Percentiles rank a stretch among this genome's conserved stretches.
Conservation (phyloP, 2,329 filamentous ascomycete genomes). For the Pseudopithomyces maydicus region DNA sequence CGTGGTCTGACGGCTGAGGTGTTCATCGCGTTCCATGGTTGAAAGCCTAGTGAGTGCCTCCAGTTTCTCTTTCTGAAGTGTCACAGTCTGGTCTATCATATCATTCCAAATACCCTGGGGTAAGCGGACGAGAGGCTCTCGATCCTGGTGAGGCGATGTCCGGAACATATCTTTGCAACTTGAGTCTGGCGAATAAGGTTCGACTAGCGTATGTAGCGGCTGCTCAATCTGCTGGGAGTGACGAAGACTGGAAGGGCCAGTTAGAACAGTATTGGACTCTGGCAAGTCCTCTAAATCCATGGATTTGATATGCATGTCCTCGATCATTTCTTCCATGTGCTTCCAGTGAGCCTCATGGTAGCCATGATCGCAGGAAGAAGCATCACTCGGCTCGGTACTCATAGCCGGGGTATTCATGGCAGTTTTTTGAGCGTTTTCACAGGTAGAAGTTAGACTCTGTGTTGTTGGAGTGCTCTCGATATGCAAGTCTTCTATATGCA, state of each 20-base stretch:
- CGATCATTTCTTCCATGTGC: constrained; percentile 1
- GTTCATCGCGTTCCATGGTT: neutral
- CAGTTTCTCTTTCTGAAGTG: neutral
- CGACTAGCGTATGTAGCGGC: neutral
- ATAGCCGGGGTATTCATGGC: neutral
- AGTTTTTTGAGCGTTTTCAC: too few relatives aligned
- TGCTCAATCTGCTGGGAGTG: neutral
- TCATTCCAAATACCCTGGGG: neutral
- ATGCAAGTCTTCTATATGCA: too few relatives aligned
- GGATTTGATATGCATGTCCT: neutral
- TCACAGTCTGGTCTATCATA: neutral
- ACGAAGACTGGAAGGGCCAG: neutral
- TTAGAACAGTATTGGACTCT: neutral
- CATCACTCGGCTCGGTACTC: neutral
- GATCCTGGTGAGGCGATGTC: neutral
- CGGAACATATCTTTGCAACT: neutral
- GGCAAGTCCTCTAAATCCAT: neutral
- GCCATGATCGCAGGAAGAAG: neutral
- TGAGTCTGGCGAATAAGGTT: neutral
- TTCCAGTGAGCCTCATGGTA: constrained; percentile 2
- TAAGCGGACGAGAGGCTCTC: neutral
- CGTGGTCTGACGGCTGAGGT: neutral
- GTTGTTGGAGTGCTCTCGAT: too few relatives aligned
- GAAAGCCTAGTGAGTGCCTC: neutral
- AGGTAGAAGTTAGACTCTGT: too few relatives aligned